Evolutionary conservation across 2,329 filamentous ascomycete species (phyloP), one percentile per base, ranked within the genome.

Genomic region (Fusarium sp.): DNA sequence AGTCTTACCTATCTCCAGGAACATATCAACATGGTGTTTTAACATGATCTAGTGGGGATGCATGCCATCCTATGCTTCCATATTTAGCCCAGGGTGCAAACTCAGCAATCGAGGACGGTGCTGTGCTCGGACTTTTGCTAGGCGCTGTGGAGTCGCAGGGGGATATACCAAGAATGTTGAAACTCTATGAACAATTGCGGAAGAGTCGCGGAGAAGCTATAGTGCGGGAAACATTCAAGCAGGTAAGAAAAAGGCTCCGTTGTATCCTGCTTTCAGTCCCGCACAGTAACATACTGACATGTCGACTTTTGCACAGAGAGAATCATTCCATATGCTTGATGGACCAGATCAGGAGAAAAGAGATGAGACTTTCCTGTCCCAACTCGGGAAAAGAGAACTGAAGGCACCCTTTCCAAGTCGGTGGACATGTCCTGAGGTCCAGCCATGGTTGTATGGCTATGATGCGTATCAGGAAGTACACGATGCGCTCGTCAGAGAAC

Each of bases 81-180:
- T 87, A 88, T 68, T 81, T 89, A 29, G 90, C 87, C 0, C 91
- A 89, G 77, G 90, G 91, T 0, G 90, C 90, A 16, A 91, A 91
- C 74, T 89, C 86, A 0, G 86, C 87, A 1, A 82, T 93, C 2
- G 90, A 93, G 74, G 91, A 93, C 56, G 90, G 90, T 0, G 89
- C 90, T 0, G 88, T 91, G 0, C 78, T 92, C 0, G 90, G 90
- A 1, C 81, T 84, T 1, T 73, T 92, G 2, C 79, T 92, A 0
- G 84, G 85, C 0, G 81, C 84, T 5, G 80, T 90, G 12, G 78
- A 80, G 34, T 77, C 76, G 1, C 84, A 81, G 48, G 80, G 83
- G 0, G 81, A 86, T 29, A 62, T 89, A 3, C 82, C 82, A 0
- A 78, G 81, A n/a, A 83, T 80, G 0, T 74, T 85, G 20, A 73